Conservation (phyloP, 352 stramenopile genomes). For the Globisporangium cederbergense region DNA sequence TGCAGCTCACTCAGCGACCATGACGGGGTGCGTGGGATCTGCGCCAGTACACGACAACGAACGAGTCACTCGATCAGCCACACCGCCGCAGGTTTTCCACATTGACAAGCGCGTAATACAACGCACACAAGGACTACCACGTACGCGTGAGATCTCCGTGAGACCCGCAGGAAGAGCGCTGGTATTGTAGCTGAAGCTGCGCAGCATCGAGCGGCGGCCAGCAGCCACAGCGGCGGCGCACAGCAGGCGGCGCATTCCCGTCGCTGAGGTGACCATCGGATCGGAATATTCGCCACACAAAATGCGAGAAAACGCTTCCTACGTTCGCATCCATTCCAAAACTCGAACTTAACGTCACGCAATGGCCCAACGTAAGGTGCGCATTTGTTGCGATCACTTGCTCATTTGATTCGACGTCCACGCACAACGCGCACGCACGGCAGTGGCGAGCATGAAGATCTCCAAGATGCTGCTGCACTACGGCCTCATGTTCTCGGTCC, state of each 20-base stretch:
- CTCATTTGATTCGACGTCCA: neutral
- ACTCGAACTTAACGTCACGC: neutral
- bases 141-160: conserved; percentile 51
- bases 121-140: neutral
- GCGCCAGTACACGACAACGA: neutral
- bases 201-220: neutral
- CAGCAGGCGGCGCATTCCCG: conserved; percentile 7
- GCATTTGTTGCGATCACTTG: neutral
- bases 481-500: conserved; percentile 62
- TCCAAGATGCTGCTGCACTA: conserved; percentile 85
- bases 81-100: neutral
- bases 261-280: conserved; percentile 5
- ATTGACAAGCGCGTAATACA: neutral
- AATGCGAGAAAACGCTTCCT: neutral
- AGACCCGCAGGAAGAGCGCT: conserved; percentile 44
- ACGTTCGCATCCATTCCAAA: neutral
- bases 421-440: too few relatives aligned
- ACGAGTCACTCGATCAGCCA: neutral
- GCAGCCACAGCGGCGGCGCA: neutral
- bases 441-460: conserved; percentile 55
- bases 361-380: neutral
- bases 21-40: conserved; percentile 67
- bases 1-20: conserved; percentile 84
- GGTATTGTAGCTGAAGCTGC: neutral
- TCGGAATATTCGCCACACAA: conserved; percentile 6